Conservation (phyloP, 2,329 filamentous ascomycete genomes). For the Paecilomyces fulvus region DNA sequence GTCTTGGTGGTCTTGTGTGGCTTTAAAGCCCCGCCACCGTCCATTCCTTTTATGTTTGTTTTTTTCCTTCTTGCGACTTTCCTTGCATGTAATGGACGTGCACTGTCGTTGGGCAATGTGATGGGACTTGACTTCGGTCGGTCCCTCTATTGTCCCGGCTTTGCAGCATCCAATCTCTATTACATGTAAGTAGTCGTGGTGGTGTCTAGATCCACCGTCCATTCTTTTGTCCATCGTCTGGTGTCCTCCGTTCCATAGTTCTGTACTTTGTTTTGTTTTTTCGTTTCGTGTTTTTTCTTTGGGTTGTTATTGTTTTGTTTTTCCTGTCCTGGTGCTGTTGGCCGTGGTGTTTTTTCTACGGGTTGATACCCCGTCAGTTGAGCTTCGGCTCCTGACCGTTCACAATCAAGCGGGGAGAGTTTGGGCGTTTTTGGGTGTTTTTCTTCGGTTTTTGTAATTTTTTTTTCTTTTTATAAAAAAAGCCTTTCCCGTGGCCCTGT, state of each 20-base stretch:
- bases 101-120: not conserved
- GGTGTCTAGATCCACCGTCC: not conserved
- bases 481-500: not conserved
- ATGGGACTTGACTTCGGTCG: constrained; percentile 1
- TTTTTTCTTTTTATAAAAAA: not conserved
- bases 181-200: constrained; percentile 1
- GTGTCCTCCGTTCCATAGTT: not conserved
- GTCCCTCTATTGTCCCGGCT: constrained; percentile 1
- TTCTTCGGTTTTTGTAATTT: not conserved
- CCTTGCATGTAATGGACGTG: not conserved
- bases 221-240: not conserved
- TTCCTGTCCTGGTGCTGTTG: not conserved
- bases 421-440: not conserved
- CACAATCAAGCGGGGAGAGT: not conserved
- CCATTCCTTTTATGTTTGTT: not conserved
- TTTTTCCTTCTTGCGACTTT: not conserved
- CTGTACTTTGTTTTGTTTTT: not conserved
- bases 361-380: constrained; percentile 15
- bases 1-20: not conserved
- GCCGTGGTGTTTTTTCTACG: not conserved
- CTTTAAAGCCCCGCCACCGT: not conserved
- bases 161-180: not conserved
- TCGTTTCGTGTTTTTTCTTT: not conserved
- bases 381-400: constrained; percentile 13
- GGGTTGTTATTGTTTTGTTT: constrained; percentile 1